Evolutionary conservation across 1,139 yeast species (phyloP), one percentile per base, ranked within the genome.

Genomic region (Ogataea hybrid): DNA sequence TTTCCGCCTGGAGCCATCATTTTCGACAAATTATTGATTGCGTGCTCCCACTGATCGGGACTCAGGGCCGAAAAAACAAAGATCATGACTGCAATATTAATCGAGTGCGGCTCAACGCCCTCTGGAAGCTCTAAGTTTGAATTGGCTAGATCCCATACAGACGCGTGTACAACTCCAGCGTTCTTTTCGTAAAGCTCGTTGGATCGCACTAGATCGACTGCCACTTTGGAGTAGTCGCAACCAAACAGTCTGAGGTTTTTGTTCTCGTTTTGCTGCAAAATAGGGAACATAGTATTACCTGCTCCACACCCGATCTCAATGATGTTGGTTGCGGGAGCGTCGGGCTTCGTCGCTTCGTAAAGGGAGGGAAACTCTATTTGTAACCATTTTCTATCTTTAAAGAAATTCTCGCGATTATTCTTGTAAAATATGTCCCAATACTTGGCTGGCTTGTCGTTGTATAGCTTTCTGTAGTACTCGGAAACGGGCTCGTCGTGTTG

Each of bases 261-360:
- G 65, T 92, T 92, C 61, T 84, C 72, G 62, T 92, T 92, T 55
- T 84, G 89, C 42, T 75, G 74, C 46, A 92, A 69, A 21, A 92
- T 83, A 1, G 98, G 98, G 64, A 84, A 92, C 66, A 92, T 75
- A 0, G 98, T 92, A 62, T 94, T 94, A 10, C 99, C 99, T 3
- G 97, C 98, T 43, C 98, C 99, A 67, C 98, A 92, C 3, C 99
- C 99, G 42, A 94, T 84, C 62, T 92, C 99, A 42, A 92, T 73
- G 27, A 92, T 84, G 2, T 83, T 80, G 22, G 75, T 73, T 5
- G 83, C 77, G n/a, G 88, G 84, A 11, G 82, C 74, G 33, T 79
- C 85, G 37, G 77, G 72, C 42, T 77, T 73, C 1, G 96, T 86
- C 3, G 89, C 84, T 48, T 81, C 83, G 58, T 84, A 90, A 30